A percentile compares a stretch with the other conserved stretches of the same genome.
phyloP scores from a whole-genome alignment of 148 eudicot genomes.

The Limonium bicolor region DNA sequence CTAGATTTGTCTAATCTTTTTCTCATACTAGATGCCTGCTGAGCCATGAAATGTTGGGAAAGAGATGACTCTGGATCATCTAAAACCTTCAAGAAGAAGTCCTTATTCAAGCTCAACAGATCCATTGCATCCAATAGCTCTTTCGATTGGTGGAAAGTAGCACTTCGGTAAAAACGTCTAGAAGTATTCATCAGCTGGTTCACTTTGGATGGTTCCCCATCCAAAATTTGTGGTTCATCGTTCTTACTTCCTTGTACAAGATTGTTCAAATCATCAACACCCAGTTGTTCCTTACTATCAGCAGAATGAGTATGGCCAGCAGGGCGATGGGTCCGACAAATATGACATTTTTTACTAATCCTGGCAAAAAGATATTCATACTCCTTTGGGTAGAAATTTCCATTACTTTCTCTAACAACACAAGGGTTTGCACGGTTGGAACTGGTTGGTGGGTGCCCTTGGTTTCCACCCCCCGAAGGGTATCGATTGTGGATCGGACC shows the following conservation, averaged over 20 bases:
- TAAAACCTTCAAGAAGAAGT: slow-evolving; percentile 34
- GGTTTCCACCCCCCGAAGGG: background rate
- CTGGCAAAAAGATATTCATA: no score
- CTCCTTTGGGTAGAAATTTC: background rate
- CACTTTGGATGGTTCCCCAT: background rate
- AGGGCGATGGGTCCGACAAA: background rate
- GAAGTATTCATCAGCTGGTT: slow-evolving; percentile 2
- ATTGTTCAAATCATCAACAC: background rate
- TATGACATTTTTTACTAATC: no score
- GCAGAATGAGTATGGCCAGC: background rate
- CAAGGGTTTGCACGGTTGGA: background rate
- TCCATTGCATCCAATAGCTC: slow-evolving; percentile 35
- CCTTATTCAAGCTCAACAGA: slow-evolving; percentile 25
- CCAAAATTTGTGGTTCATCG: slow-evolving; percentile 6
- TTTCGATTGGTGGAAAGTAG: slow-evolving; percentile 28
- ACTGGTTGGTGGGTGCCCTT: background rate
- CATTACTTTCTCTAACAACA: background rate
- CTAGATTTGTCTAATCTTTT: slow-evolving; percentile 24
- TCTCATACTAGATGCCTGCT: slow-evolving; percentile 7
- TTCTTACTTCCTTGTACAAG: background rate
- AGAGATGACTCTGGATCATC: slow-evolving; percentile 25
- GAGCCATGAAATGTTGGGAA: slow-evolving; percentile 14
- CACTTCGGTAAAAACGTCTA: slow-evolving; percentile 11
- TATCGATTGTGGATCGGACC: background rate
- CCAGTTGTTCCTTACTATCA: background rate